Evolutionary conservation across 768 basidiomycete species (phyloP).

Genomic region (Lyophyllum semitale): DNA sequence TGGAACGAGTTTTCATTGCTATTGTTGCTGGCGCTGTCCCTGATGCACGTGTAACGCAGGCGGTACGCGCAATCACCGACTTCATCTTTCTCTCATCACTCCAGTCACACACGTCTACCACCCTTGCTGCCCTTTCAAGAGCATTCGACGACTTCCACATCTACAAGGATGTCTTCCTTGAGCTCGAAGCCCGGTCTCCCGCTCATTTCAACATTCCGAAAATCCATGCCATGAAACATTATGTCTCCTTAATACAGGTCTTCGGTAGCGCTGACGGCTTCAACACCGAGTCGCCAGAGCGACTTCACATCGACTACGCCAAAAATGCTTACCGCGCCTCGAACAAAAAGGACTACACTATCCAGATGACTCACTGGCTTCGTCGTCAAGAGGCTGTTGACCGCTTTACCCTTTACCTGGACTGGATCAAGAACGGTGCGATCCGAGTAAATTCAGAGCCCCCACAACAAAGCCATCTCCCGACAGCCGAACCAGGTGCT

Average conservation of each 20-base stretch:
- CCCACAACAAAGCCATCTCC: neutral
- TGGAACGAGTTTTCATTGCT: constrained; percentile 35
- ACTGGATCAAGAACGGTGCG: constrained; percentile 20
- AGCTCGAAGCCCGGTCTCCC: constrained; percentile 18
- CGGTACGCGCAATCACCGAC: constrained; percentile 30
- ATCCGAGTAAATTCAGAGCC: neutral
- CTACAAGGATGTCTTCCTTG: constrained; percentile 30
- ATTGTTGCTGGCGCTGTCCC: constrained; percentile 26
- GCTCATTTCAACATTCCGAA: constrained; percentile 42
- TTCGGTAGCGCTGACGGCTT: constrained; percentile 32
- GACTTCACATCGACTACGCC: constrained; percentile 44
- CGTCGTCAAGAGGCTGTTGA: constrained; percentile 33
- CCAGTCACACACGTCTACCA: constrained; percentile 25
- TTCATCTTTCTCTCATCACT: constrained; percentile 38
- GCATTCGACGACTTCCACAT: constrained; percentile 30
- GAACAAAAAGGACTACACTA: constrained; percentile 28
- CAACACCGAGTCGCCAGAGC: constrained; percentile 36
- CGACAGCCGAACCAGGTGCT: neutral
- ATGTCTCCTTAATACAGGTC: constrained; percentile 25
- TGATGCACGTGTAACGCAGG: constrained; percentile 18
- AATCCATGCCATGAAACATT: constrained; percentile 34
- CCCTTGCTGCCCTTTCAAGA: constrained; percentile 22
- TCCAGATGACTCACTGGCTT: constrained; percentile 44
- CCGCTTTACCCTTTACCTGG: constrained; percentile 23
- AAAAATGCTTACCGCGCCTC: constrained; percentile 33